A percentile compares a stretch with the other conserved stretches of the same genome.
Conservation (phyloP, 176 grass and related monocot species). For the Zea luxurians region DNA sequence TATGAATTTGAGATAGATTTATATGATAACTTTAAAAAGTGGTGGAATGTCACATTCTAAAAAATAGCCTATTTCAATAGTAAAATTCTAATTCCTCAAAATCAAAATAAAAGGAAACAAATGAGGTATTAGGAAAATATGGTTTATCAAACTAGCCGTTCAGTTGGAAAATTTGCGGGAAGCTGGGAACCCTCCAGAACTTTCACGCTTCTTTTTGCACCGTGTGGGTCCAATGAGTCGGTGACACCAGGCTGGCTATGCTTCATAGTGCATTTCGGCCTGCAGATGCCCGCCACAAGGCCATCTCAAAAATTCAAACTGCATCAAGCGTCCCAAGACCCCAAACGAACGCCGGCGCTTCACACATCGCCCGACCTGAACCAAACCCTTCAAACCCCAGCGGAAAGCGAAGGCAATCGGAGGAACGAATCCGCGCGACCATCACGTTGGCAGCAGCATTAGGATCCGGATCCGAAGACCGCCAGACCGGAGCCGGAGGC, state of each 20-base stretch:
- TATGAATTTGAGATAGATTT: no score
- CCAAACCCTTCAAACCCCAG: constrained; percentile 6
- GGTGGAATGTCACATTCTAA: no score
- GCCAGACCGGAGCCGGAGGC: not conserved
- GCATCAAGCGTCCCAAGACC: not conserved
- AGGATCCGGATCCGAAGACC: not conserved
- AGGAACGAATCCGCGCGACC: not conserved
- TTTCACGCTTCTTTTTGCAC: not conserved
- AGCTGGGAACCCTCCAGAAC: not conserved
- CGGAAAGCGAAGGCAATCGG: not conserved
- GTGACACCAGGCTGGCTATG: not conserved
- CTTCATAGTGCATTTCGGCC: not conserved
- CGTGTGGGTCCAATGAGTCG: not conserved
- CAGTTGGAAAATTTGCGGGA: no score
- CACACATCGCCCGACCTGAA: not conserved
- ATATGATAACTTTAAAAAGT: no score
- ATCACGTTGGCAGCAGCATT: not conserved
- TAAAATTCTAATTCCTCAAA: no score
- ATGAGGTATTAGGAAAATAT: no score
- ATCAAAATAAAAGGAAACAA: no score
- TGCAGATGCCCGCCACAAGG: not conserved
- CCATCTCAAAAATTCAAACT: constrained; percentile 19
- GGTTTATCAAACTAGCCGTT: no score
- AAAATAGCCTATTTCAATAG: no score
- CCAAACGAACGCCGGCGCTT: not conserved